Evolutionary conservation across 495 filamentous ascomycete genomes (phyloP), one percentile per base, ranked within the genome.

Genomic region (Tuber borchii): DNA sequence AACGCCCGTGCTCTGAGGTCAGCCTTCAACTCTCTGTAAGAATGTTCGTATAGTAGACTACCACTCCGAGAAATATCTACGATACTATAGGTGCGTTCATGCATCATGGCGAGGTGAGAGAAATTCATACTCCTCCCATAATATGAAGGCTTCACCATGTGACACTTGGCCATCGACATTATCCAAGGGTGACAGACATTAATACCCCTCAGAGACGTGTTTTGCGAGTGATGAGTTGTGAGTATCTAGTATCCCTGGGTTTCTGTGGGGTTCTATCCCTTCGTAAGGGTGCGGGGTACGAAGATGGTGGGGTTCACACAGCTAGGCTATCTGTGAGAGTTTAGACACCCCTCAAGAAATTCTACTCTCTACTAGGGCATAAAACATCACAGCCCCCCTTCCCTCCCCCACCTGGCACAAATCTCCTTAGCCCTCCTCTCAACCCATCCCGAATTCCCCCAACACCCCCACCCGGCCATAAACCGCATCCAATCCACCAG

Each of bases 401-500:
- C 72, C 42, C 56, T 43, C 43, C 37, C 42, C 74, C 75, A 80
- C 51, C 44, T 45, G 2, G 19, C 43, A 19, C 75, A 77, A 17
- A 82, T 75, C 42, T 40, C 71, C 73, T 48, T 72, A 7, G 43
- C 74, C 37, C 69, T 65, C 31, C n/a, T 45, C 65, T 77, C 84
- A 43, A 86, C 83, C 86, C 85, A 87, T 42, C 82, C 78, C 2
- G 83, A 84, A 71, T 86, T 86, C 7, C 86, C 86, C 86, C 86
- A 87, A 74, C 84, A 84, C 2, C 86, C 86, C 86, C 86, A 87
- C 2, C 85, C 86, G 0, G 85, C 84, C 75, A 87, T 83, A 70
- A 87, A 87, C 56, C 86, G 71, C 61, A 86, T 76, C 86, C 86
- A 87, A 74, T 87, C 86, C 1, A 87, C 86, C 26, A 87, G 73